These are phyloP conservation scores for Pouteria glomerata DNA, from an alignment of 148 eudicot species.

Conservation along the genomic window DNA sequence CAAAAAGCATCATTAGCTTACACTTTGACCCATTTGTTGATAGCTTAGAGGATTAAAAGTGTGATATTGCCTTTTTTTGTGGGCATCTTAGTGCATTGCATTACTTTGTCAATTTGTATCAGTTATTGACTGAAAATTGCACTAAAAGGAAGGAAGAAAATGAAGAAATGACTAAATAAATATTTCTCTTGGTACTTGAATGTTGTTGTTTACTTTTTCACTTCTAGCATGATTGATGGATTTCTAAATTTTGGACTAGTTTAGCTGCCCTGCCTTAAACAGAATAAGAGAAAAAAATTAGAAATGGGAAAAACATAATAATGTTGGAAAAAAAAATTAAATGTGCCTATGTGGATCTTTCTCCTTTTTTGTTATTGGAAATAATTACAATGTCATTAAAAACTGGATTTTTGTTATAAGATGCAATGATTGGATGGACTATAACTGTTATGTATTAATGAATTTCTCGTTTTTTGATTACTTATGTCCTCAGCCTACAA, in stretches of 20 bases:
- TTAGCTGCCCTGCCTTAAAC: not conserved
- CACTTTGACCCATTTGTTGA: too few species aligned
- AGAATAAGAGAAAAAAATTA: not conserved
- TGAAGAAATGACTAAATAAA: not conserved
- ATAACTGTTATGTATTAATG: not conserved
- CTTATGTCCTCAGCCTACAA: constrained; percentile 46
- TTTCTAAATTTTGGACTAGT: not conserved
- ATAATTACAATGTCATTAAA: not conserved
- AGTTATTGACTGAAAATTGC: not conserved
- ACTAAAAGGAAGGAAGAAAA: not conserved
- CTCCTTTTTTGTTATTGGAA: not conserved
- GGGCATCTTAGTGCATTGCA: not conserved
- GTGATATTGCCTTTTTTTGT: too few species aligned
- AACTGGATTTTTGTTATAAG: not conserved
- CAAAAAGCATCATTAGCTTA: too few species aligned
- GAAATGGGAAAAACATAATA: not conserved
- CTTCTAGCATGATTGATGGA: not conserved
- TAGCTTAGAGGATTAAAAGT: too few species aligned
- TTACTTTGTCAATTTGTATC: not conserved
- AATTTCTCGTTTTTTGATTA: constrained; percentile 3
- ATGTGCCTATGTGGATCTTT: not conserved
- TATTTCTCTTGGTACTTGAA: not conserved
- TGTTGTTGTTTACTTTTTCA: not conserved
- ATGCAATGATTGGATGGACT: not conserved
- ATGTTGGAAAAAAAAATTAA: not conserved